These are phyloP conservation scores for Penicillium psychrofluorescens DNA, from an alignment of 495 filamentous ascomycete species.

Conservation along the genomic window DNA sequence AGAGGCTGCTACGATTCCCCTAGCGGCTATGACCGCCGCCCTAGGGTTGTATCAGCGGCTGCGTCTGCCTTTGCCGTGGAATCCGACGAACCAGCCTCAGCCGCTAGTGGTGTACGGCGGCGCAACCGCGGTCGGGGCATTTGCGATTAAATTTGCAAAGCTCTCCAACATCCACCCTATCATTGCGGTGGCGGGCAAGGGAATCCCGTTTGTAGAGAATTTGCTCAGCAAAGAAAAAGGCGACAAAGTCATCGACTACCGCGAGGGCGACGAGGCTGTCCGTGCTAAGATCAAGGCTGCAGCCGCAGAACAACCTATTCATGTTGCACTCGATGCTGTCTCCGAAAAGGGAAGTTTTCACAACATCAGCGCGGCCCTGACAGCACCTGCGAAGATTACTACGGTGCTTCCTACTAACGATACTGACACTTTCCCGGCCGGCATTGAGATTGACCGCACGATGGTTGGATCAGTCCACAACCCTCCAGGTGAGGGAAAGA, in stretches of 20 bases:
- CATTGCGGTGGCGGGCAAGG: slow-evolving; percentile 60
- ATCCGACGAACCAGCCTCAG: slow-evolving; percentile 27
- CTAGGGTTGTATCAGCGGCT: slow-evolving; percentile 54
- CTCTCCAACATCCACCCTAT: slow-evolving; percentile 65
- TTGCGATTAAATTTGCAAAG: slow-evolving; percentile 59
- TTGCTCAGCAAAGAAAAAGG: slow-evolving; percentile 59
- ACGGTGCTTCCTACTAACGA: slow-evolving; percentile 39
- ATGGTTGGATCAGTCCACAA: slow-evolving; percentile 11
- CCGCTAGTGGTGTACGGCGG: slow-evolving; percentile 66
- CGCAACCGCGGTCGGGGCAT: slow-evolving; percentile 59
- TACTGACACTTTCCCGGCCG: slow-evolving; percentile 23
- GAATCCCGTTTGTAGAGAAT: slow-evolving; percentile 45
- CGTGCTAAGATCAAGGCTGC: slow-evolving; percentile 15
- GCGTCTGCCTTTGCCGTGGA: slow-evolving; percentile 59
- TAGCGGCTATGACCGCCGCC: slow-evolving; percentile 69
- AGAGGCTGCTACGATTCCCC: slow-evolving; percentile 63
- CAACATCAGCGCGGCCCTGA: slow-evolving; percentile 13
- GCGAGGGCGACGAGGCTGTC: slow-evolving; percentile 28
- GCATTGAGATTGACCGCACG: slow-evolving; percentile 1
- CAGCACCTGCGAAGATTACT: slow-evolving; percentile 40
- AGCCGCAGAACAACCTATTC: slow-evolving; percentile 9
- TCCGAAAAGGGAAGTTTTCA: slow-evolving; percentile 42
- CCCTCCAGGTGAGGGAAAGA: slow-evolving; percentile 3
- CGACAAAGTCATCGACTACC: slow-evolving; percentile 67
- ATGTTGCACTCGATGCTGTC: slow-evolving; percentile 56